Conservation (phyloP, 164 flowering plant genomes). For the Vitis rotundifolia region DNA sequence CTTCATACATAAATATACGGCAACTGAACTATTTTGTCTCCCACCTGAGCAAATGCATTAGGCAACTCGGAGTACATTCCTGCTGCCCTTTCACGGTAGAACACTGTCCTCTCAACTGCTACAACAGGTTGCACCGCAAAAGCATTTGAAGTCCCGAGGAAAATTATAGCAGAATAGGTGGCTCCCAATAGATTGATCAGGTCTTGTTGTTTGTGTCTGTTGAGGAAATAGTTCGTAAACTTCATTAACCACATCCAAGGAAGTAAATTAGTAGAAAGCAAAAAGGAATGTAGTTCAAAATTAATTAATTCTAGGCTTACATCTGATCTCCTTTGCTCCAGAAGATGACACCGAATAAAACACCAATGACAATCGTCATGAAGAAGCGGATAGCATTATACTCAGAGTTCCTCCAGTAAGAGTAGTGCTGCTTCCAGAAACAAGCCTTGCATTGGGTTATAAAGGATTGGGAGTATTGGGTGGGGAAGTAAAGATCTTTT, state of each 20-base stretch:
- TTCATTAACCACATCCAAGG: too few species aligned
- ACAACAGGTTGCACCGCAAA: not conserved
- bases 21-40: too few species aligned
- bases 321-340: constrained; percentile 49
- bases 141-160: constrained; percentile 53
- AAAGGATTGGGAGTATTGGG: too few species aligned
- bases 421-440: constrained; percentile 62
- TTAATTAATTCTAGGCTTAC: constrained; percentile 26
- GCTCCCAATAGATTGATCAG: constrained; percentile 58
- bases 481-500: too few species aligned
- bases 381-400: constrained; percentile 50
- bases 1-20: too few species aligned
- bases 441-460: too few species aligned
- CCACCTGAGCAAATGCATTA: too few species aligned
- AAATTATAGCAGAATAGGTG: constrained; percentile 45
- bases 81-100: too few species aligned
- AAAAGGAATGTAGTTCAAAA: not conserved
- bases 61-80: constrained; percentile 3
- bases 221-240: not conserved
- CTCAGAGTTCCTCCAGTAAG: constrained; percentile 61
- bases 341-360: constrained; percentile 54
- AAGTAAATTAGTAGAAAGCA: not conserved
- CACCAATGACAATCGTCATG: constrained; percentile 43
- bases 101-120: too few species aligned
- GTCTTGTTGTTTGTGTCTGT: constrained; percentile 55